Conservation (phyloP, 768 basidiomycete genomes). For the Mycena amicta region DNA sequence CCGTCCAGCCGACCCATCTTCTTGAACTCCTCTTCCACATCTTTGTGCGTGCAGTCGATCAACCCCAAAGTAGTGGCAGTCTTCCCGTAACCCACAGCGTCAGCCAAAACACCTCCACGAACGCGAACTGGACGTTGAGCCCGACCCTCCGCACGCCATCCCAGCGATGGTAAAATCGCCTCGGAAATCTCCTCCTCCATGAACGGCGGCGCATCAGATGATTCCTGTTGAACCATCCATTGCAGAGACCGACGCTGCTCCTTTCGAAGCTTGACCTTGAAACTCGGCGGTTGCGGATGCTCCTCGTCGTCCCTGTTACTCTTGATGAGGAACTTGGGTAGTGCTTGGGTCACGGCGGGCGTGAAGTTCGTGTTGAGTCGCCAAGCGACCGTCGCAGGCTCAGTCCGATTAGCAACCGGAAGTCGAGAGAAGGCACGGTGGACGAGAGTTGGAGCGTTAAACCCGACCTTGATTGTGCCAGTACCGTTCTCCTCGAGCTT, state of each 20-base stretch:
- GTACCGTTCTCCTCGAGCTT: slow-evolving; percentile 60
- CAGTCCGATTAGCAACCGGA: slow-evolving; percentile 56
- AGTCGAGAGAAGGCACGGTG: slow-evolving; percentile 86
- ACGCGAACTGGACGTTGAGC: slow-evolving; percentile 75
- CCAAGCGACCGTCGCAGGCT: slow-evolving; percentile 67
- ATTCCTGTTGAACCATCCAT: slow-evolving; percentile 91
- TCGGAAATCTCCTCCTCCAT: slow-evolving; percentile 95
- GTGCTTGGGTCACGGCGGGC: slow-evolving; percentile 57
- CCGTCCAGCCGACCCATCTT: slow-evolving; percentile 53
- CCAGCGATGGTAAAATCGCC: slow-evolving; percentile 80
- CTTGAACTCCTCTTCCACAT: slow-evolving; percentile 59
- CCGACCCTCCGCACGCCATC: slow-evolving; percentile 94
- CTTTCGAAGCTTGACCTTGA: slow-evolving; percentile 70
- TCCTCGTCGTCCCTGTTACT: slow-evolving; percentile 77
- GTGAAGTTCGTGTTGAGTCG: slow-evolving; percentile 78
- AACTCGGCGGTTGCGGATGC: slow-evolving; percentile 78
- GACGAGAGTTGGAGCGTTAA: slow-evolving; percentile 84
- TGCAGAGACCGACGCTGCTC: slow-evolving; percentile 89
- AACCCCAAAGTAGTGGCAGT: slow-evolving; percentile 93
- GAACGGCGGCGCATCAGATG: slow-evolving; percentile 64
- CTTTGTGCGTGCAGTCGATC: slow-evolving; percentile 69
- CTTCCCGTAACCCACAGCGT: slow-evolving; percentile 97
- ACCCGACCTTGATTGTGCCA: slow-evolving; percentile 80
- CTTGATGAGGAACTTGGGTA: slow-evolving; percentile 67
- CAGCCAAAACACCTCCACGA: slow-evolving; percentile 90